phyloP scores from a whole-genome alignment of 2,329 filamentous ascomycete species.

The Pseudogymnoascus sp. region DNA sequence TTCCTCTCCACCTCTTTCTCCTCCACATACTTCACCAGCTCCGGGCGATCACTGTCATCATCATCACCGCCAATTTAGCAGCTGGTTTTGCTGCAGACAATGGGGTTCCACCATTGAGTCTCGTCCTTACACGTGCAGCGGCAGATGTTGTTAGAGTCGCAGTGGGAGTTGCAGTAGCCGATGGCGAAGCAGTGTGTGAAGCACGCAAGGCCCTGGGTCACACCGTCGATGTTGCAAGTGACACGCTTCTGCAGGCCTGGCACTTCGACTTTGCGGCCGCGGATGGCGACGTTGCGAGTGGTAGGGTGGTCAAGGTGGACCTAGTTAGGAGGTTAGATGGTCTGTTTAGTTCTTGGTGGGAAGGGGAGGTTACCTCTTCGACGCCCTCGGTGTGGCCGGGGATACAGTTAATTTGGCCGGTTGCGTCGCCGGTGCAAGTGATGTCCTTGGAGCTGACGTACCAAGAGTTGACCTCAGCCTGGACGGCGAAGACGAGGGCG shows the following conservation, averaged over 20 bases:
- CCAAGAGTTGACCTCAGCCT: constrained; percentile 13
- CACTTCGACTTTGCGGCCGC: constrained; percentile 14
- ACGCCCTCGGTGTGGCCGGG: constrained; percentile 13
- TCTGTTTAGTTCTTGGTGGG: background rate
- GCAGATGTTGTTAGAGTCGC: constrained; percentile 15
- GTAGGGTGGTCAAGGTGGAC: constrained; percentile 8
- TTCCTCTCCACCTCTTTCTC: background rate
- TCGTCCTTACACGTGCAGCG: constrained; percentile 15
- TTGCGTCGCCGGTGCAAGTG: constrained; percentile 14
- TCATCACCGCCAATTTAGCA: background rate
- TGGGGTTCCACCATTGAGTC: constrained; percentile 16
- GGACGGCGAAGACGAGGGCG: background rate
- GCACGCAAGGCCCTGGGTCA: constrained; percentile 14
- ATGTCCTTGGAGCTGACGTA: constrained; percentile 15
- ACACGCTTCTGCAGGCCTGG: constrained; percentile 16
- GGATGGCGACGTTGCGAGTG: constrained; percentile 11
- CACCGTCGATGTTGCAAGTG: constrained; percentile 17
- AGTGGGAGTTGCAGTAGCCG: constrained; percentile 17
- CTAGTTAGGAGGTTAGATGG: background rate
- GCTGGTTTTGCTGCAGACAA: constrained; percentile 16
- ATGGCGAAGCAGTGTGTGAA: constrained; percentile 15
- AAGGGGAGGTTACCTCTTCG: background rate
- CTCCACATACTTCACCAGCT: background rate
- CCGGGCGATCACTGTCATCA: background rate
- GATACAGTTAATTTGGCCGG: constrained; percentile 14